Base-by-base conservation (phyloP, 2,329 filamentous ascomycete genomes). In the Fusarium sp. region DNA sequence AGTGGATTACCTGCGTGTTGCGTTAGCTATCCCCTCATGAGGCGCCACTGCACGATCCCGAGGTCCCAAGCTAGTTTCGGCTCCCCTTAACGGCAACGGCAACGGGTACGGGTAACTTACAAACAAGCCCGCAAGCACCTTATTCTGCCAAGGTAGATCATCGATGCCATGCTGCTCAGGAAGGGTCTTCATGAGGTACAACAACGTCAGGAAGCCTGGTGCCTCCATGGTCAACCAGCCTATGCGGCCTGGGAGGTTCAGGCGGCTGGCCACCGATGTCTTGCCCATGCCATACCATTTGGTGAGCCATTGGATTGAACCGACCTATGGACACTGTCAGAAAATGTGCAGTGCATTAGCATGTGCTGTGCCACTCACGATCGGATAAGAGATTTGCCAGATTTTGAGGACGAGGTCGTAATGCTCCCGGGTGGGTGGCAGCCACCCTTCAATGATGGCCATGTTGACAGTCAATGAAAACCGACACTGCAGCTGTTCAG, bases 221-320 rank as follows among this genome's bases (percentile, higher is more conserved):
- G 89, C 85, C 83, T 99, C 97, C 95, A 98, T 98, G 3, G 91
- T 89, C 65, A 93, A 88, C 97, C 97, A 99, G 67, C 91, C 95
- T 72, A 94, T 86, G 77, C 94, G 94, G 70, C 97, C 97, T 2
- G 95, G 94, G n/a, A 98, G 83, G 84, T 99, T 99, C 81, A 97
- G 86, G 14, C 85, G 85, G 77, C 93, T 95, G 4, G 87, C 80
- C 20, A 91, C 88, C 4, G 95, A 97, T 4, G 95, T 98, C 84
- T 98, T 98, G 82, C 97, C 97, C 86, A 96, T 95, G 60, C 94
- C 94, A 82, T 98, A 97, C 89, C 90, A 98, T 65, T 90, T 88
- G n/a, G 88, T 85, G 65, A 92, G 68, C 92, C 93, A 97, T 90
- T 98, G 95, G 25, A 90, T 61, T 2, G 90, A 88, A 0, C 92